Base-by-base conservation (phyloP, 805 yeast species). In the Ogataea glucozyma region DNA sequence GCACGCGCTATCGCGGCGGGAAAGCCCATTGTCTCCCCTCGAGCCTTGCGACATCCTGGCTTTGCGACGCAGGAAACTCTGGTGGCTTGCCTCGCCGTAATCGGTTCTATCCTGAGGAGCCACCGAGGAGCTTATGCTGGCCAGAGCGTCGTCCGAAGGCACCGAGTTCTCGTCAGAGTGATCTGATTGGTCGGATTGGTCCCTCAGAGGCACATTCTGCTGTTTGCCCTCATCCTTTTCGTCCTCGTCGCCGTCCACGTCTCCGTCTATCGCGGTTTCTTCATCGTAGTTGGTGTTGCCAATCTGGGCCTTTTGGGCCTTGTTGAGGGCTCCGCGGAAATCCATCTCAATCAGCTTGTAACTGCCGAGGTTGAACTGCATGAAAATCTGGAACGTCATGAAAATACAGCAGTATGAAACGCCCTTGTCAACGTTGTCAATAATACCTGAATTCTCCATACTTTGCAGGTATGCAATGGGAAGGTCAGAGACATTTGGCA, bases 391-490 rank as follows among this genome's bases (percentile, higher is more conserved):
- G 2, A 83, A 72, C 3, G 88, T 83, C 33, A 83, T 69, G 53
- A 84, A 85, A 24, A 89, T 82, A 55, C 89, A 83, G 16, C 86
- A 83, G 62, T 85, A 87, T 1, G 97, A 93, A 19, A 85, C 83
- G 19, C 97, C 97, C 52, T 76, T 75, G 41, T 78, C 72, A 26
- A 87, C 88, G 12, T 69, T 54, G 0, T 82, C 68, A 53, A 89
- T 82, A 6, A 74, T 67, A 1, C 78, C 69, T 1, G 88, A 81
- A 12, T 77, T 72, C 19, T 85, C 82, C 56, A 88, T 65, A 2
- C 91, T 83, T 55, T 83, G 88, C 26, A 82, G 61, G 52, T 88
- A 88, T 0, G 96, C 95, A 52, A 88, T 85, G 0, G 96, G 96
- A 43, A 88, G 70, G 64, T 88, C 96, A 12, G 89, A 78, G 32